phyloP scores from a whole-genome alignment of 106 monocot genomes.

The Acorus gramineus region DNA sequence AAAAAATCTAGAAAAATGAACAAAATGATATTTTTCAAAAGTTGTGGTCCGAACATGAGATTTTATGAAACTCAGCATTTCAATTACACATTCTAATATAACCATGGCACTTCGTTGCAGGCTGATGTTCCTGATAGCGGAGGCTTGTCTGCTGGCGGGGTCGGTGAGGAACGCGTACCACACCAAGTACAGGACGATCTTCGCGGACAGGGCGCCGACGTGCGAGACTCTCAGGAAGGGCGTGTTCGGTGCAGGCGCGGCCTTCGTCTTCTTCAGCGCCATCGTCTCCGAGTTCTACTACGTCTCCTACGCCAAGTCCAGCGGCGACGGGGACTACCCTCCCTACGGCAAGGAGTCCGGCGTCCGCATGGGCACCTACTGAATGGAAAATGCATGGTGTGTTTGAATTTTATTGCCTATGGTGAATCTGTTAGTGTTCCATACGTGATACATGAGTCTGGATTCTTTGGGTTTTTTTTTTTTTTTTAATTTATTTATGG shows the following conservation, averaged over 20 bases:
- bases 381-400: background rate
- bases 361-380: constrained; percentile 50
- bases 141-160: constrained; percentile 77
- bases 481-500: too few species aligned
- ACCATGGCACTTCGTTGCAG: constrained; percentile 27
- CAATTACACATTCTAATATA: too few species aligned
- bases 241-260: constrained; percentile 77
- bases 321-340: background rate
- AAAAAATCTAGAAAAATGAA: too few species aligned
- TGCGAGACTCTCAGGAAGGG: constrained; percentile 75
- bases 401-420: too few species aligned
- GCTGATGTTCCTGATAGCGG: constrained; percentile 75
- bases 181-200: constrained; percentile 47
- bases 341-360: constrained; percentile 24
- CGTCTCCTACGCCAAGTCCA: constrained; percentile 50
- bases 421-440: too few species aligned
- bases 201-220: constrained; percentile 15
- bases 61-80: too few species aligned
- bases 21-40: too few species aligned
- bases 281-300: constrained; percentile 63
- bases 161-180: constrained; percentile 82
- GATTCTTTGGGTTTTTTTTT: too few species aligned
- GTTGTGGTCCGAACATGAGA: too few species aligned
- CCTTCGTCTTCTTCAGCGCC: constrained; percentile 78
- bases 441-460: too few species aligned